phyloP scores from a whole-genome alignment of 2,329 filamentous ascomycete species.

The Cladosporium sp. region DNA sequence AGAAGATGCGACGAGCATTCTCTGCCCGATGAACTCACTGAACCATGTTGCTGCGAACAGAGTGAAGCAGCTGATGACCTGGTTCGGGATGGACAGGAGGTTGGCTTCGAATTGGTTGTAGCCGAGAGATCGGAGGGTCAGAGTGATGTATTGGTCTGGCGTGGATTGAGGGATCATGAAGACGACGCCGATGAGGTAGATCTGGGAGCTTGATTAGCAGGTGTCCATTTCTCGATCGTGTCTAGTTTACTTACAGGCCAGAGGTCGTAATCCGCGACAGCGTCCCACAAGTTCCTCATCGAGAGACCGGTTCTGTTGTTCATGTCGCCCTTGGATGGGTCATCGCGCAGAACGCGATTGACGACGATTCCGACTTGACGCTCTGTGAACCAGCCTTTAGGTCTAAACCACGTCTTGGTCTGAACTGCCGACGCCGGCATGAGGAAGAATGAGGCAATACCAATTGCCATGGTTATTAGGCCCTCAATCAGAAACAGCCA shows the following conservation, averaged over 20 bases:
- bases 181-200: slow-evolving; percentile 50
- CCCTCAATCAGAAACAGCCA: slow-evolving; percentile 60
- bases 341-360: slow-evolving; percentile 59
- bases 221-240: neutral
- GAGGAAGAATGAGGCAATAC: slow-evolving; percentile 50
- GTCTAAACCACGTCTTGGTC: slow-evolving; percentile 58
- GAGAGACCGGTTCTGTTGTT: slow-evolving; percentile 57
- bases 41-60: slow-evolving; percentile 43
- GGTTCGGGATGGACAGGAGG: slow-evolving; percentile 53
- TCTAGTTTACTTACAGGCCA: slow-evolving; percentile 28
- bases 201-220: slow-evolving; percentile 21
- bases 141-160: slow-evolving; percentile 52
- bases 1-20: slow-evolving; percentile 44
- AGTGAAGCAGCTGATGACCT: slow-evolving; percentile 36
- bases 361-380: slow-evolving; percentile 61
- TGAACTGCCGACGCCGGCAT: slow-evolving; percentile 59
- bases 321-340: slow-evolving; percentile 52
- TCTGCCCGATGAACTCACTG: slow-evolving; percentile 44
- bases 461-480: slow-evolving; percentile 50
- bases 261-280: slow-evolving; percentile 56
- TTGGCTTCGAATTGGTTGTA: slow-evolving; percentile 61
- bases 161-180: slow-evolving; percentile 53
- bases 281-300: slow-evolving; percentile 46
- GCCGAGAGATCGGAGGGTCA: slow-evolving; percentile 54
- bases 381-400: slow-evolving; percentile 62